Percentiles rank a stretch among this genome's conserved stretches.
Evolutionary conservation across 345 rosid species (phyloP).

Genomic region (Hibiscus mutabilis): DNA sequence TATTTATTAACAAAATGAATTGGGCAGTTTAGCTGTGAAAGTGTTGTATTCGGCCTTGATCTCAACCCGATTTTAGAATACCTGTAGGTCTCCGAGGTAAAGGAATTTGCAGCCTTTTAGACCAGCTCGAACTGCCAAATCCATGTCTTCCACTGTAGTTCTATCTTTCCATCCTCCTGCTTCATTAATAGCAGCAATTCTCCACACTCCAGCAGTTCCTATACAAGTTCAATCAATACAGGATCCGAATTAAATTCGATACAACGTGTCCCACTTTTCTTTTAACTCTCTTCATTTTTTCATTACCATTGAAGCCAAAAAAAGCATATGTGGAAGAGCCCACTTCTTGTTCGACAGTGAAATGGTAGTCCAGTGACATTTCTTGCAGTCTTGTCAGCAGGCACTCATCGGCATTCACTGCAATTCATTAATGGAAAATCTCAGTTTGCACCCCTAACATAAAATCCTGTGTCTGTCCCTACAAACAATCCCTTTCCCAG

Average conservation of each 20-base stretch:
- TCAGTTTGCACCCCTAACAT: not conserved
- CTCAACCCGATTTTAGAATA: constrained; percentile 11
- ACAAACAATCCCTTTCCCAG: constrained; percentile 15
- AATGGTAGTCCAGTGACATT: constrained; percentile 94
- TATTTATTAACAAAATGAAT: not conserved
- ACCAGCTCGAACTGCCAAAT: constrained; percentile 94
- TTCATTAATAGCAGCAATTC: constrained; percentile 76
- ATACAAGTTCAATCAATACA: not conserved
- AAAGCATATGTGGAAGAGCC: constrained; percentile 89
- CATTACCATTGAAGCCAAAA: constrained; percentile 88
- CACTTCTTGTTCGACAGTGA: constrained; percentile 92
- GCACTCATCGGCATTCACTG: constrained; percentile 91
- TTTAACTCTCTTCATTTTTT: not conserved
- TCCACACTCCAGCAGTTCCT: constrained; percentile 99
- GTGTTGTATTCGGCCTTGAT: not conserved
- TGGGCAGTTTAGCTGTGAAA: not conserved
- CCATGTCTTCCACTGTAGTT: constrained; percentile 98
- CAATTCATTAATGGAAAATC: constrained; percentile 7
- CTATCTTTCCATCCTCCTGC: constrained; percentile 99
- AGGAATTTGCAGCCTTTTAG: constrained; percentile 93
- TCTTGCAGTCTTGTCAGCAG: constrained; percentile 98
- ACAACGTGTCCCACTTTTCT: not conserved
- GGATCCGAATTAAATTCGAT: not conserved
- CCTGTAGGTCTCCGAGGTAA: constrained; percentile 64
- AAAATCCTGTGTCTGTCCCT: too few relatives aligned